Evolutionary conservation across 2,329 filamentous ascomycete genomes (phyloP).

Genomic region (Zasmidium angulare): DNA sequence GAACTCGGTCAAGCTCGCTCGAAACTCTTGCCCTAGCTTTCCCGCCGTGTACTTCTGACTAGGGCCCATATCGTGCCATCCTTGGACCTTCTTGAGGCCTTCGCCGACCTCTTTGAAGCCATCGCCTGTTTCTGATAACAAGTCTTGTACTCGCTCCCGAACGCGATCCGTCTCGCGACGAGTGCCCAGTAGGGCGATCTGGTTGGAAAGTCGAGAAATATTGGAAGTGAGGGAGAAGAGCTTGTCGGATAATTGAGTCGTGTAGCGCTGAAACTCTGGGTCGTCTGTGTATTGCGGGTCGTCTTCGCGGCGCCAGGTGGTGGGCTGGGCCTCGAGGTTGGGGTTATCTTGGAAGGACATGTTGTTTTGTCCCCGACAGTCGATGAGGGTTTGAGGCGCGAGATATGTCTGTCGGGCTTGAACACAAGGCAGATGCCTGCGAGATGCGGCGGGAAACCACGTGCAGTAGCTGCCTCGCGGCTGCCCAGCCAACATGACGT

Average conservation of each 20-base stretch:
- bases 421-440: too few species aligned
- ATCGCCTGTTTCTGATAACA: conserved; percentile 81
- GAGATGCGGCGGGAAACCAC: too few species aligned
- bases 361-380: too few species aligned
- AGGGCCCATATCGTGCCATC: conserved; percentile 70
- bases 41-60: conserved; percentile 93
- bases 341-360: conserved; percentile 95
- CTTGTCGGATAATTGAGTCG: conserved; percentile 80
- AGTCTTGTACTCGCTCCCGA: conserved; percentile 82
- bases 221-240: conserved; percentile 87
- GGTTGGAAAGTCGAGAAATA: conserved; percentile 78
- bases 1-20: conserved; percentile 84
- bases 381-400: too few species aligned
- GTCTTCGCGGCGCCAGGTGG: conserved; percentile 65
- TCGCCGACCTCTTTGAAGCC: conserved; percentile 91
- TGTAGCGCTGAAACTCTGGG: conserved; percentile 83
- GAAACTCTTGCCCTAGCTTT: conserved; percentile 92
- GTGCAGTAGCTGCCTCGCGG: too few species aligned
- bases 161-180: conserved; percentile 88
- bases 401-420: too few species aligned
- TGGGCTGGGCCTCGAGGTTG: conserved; percentile 76
- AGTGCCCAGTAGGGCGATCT: conserved; percentile 83
- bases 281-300: conserved; percentile 82
- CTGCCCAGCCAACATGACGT: too few species aligned
- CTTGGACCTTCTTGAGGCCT: conserved; percentile 86